phyloP scores from a whole-genome alignment of 176 grass and related monocot species.

The Chrysopogon serrulatus region DNA sequence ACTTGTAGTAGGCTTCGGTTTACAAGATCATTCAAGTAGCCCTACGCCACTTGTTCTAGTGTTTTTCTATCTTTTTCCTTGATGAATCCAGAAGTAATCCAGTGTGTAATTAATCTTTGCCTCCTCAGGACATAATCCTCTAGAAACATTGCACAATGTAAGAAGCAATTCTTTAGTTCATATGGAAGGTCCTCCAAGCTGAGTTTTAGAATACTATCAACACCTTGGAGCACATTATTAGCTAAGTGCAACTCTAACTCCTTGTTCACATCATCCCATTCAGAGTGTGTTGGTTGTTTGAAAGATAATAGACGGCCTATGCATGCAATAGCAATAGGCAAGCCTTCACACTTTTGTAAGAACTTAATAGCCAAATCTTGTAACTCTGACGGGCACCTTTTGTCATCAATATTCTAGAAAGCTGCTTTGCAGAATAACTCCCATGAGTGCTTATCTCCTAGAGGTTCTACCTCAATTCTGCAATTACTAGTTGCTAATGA shows the following conservation, averaged over 20 bases:
- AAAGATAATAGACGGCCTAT: not conserved
- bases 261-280: not conserved
- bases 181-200: not conserved
- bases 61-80: not conserved
- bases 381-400: not conserved
- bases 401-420: not conserved
- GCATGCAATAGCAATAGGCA: not conserved
- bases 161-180: not conserved
- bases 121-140: not conserved
- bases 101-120: not conserved
- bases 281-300: not conserved
- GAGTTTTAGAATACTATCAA: not conserved
- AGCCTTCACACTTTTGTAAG: not conserved
- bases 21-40: constrained; percentile 28
- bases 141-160: not conserved
- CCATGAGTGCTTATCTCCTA: too few relatives aligned
- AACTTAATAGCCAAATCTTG: not conserved
- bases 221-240: not conserved
- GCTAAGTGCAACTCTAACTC: not conserved
- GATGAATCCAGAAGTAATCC: not conserved
- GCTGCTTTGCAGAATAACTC: not conserved
- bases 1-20: constrained; percentile 31
- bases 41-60: constrained; percentile 35
- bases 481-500: too few relatives aligned
- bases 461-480: too few relatives aligned